Evolutionary conservation across 768 basidiomycete species (phyloP), one percentile per base, ranked within the genome.

Genomic region (Leccinum uliginosum): DNA sequence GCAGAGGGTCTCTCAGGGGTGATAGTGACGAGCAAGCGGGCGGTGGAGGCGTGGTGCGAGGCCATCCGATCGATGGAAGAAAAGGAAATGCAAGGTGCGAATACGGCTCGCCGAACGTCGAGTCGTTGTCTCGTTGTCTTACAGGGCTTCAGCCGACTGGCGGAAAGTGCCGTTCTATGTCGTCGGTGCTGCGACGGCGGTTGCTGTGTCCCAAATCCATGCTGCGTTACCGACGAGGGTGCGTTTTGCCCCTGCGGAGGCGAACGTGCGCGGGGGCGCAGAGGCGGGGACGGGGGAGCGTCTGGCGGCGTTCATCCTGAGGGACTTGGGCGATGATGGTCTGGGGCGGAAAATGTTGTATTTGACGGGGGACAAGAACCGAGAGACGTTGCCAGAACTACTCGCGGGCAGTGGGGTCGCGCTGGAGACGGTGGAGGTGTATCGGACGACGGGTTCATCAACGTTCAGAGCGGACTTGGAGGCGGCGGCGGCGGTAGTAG

Each of bases 341-440:
- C 60, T 32, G 6, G 61, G 35, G 32, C 62, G 54, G 24, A 40
- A 40, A 4, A 65, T 94, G 49, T 68, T 94, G 6, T 93, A 91
- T 67, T 78, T 96, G 9, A 90, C 85, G 11, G 92, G 92, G 21
- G 93, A 94, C 78, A 95, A 93, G 76, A 92, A 90, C 57, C 76
- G 83, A 17, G 89, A 91, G 59, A 85, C 82, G 0, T 70, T 93
- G 2, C 72, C 82, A 0, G 72, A 59, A 15, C 76, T 85, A 9
- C 72, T 93, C 35, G 55, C 59, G 0, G 74, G 73, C 0, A 79
- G 73, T 1, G 75, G 75, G 1, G 66, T 89, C 2, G 62, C 62
- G 32, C 66, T 89, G 29, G 73, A 77, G 4, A 57, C 75, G 12
- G 62, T 91, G 11, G 81, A 87, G 66, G 89, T 90, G 9, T 93